Evolutionary conservation across 257 asterid species (phyloP).

Genomic region (Plantago elongata): DNA sequence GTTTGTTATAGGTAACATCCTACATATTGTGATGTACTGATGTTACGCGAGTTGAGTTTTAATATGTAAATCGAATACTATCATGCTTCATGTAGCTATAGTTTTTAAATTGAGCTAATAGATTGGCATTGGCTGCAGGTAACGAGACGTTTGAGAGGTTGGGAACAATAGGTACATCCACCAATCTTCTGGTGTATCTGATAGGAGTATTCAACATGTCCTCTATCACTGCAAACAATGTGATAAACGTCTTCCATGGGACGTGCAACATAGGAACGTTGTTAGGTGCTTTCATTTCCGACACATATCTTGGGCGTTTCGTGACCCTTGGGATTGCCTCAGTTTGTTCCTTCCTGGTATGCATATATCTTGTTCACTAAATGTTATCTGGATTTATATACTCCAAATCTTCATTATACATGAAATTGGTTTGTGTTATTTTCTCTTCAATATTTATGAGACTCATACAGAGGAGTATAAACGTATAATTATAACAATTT

Average conservation of each 20-base stretch:
- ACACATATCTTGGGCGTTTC: constrained; percentile 56
- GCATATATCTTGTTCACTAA: not conserved
- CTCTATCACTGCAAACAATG: constrained; percentile 44
- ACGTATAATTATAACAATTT: no score
- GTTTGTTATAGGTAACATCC: constrained; percentile 38
- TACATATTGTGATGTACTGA: not conserved
- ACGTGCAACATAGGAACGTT: constrained; percentile 53
- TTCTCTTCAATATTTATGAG: no score
- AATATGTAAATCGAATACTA: no score
- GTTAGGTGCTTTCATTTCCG: constrained; percentile 49
- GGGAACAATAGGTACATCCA: constrained; percentile 50
- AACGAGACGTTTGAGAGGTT: constrained; percentile 67
- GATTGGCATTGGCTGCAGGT: constrained; percentile 22
- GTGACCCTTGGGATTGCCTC: constrained; percentile 52
- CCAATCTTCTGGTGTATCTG: constrained; percentile 49
- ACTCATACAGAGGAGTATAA: no score
- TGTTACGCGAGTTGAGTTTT: no score
- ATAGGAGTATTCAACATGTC: constrained; percentile 49
- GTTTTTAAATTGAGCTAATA: no score
- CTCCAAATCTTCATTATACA: no score
- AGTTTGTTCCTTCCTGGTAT: constrained; percentile 46
- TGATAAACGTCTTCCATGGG: constrained; percentile 52
- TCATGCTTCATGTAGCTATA: no score
- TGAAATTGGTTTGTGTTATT: no score
- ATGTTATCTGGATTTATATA: no score